Base-by-base conservation (phyloP, 306 rosid species). In the Quercus aquifolioides region DNA sequence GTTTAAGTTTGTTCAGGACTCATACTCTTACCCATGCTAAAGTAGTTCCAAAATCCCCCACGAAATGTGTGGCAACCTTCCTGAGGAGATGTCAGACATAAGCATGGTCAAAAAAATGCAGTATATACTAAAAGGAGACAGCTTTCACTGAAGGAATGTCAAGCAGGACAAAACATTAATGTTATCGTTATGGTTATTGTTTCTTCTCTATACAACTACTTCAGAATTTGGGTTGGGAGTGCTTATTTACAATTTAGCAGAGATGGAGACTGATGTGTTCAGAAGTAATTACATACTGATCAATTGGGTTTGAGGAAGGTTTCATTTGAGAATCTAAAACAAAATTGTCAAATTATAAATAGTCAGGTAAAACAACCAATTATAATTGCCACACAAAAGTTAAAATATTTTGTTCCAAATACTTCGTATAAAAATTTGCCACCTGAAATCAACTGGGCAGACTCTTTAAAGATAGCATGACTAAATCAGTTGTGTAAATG, bases 21-120 rank as follows among this genome's bases (percentile, higher is more conserved):
- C 31, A 21, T 51, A 79, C 20, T 80, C 90, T 86, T 85, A 93
- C 99, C 99, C 97, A 95, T 91, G 87, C 99, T 95, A 86, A 93
- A 95, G 89, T 93, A 91, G 89, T 95, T 95, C 97, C 98, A 93
- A 84, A 93, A 95, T 74, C 99, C 99, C 9, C 99, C 99, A 41
- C 98, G 99, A 82, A 91, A 95, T 25, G 97, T 95, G 81, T 90
- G 93, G 83, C 26, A 85, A 69, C 99, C 99, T 72, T 89, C 96
- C 99, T 93, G 96, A 71, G 56, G 82, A n/a, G n/a, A n/a, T n/a
- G n/a, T n/a, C n/a, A n/a, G n/a, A 81, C 33, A 82, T 81, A 75
- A 30, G 19, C 78, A 78, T 3, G 19, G 55, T 1, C 21, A 64
- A 25, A 60, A 73, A 31, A 46, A 76, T 60, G 68, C 13, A 78